Evolutionary conservation across 169 alveolate species (phyloP).

Genomic region (Plasmodium gaboni): DNA sequence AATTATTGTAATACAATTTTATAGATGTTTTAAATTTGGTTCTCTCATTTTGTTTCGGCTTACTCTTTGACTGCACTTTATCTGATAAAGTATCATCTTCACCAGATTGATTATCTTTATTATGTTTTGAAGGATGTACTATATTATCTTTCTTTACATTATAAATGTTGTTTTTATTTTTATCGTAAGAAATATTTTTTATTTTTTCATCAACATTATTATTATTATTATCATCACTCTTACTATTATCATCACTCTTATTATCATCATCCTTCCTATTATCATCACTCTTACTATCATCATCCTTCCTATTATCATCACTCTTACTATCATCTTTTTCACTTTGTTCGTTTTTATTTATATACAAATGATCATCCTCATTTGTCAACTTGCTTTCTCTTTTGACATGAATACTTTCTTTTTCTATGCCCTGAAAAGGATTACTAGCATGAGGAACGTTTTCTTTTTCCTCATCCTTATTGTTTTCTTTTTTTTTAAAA

Average conservation of each 20-base stretch:
- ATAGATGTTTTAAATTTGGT: no score
- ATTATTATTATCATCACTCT: neutral
- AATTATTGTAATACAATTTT: neutral
- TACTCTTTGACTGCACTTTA: no score
- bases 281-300: conserved; percentile 1
- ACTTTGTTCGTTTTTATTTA: conserved; percentile 12
- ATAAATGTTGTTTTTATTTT: conserved; percentile 6
- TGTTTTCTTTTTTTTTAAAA: conserved; percentile 22
- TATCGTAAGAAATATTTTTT: conserved; percentile 10
- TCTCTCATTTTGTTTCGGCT: no score
- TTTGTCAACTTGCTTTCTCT: conserved; percentile 16
- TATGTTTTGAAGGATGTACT: no score
- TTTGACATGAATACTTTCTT: conserved; percentile 24
- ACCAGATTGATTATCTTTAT: no score
- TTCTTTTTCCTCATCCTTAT: conserved; percentile 6
- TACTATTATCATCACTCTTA: neutral
- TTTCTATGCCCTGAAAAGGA: conserved; percentile 59
- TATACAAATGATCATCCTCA: conserved; percentile 5
- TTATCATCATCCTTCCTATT: conserved; percentile 1
- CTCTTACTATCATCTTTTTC: neutral
- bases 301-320: neutral
- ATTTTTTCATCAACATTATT: conserved; percentile 21
- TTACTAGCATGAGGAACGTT: conserved; percentile 23
- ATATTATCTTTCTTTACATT: no score
- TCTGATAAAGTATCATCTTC: no score